Conservation (phyloP, 306 rosid species). For the Elaeagnus macrophylla region DNA sequence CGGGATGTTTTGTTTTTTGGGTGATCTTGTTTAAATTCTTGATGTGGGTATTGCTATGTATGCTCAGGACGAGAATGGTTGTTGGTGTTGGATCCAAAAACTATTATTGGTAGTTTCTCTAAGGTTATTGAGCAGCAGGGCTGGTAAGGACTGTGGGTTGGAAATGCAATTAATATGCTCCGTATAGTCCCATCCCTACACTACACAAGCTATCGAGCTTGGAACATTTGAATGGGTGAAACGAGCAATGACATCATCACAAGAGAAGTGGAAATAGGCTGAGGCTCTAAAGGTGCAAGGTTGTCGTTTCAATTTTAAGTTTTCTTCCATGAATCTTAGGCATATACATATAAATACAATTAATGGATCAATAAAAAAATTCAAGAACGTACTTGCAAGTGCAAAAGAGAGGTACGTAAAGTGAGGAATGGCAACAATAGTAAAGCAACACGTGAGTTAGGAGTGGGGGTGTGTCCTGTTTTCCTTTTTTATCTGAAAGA, state of each 20-base stretch:
- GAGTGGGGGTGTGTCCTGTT: too few species aligned
- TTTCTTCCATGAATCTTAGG: too few species aligned
- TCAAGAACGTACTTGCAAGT: too few species aligned
- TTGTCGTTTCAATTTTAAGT: slow-evolving; percentile 49
- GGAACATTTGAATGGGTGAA: slow-evolving; percentile 78
- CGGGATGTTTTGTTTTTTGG: background rate
- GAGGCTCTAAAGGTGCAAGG: slow-evolving; percentile 49
- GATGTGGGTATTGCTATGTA: slow-evolving; percentile 5
- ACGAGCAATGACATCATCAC: slow-evolving; percentile 61
- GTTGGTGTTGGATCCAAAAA: slow-evolving; percentile 90
- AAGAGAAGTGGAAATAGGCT: slow-evolving; percentile 50
- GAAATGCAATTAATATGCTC: slow-evolving; percentile 83
- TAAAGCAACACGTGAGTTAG: too few species aligned
- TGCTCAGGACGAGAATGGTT: slow-evolving; percentile 87
- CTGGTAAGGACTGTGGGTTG: slow-evolving; percentile 98
- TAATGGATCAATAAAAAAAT: too few species aligned
- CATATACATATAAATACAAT: too few species aligned
- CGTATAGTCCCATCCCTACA: slow-evolving; percentile 96
- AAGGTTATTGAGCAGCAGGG: slow-evolving; percentile 92
- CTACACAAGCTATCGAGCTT: slow-evolving; percentile 84
- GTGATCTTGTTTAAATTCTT: background rate
- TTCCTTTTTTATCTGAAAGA: too few species aligned
- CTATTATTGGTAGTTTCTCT: slow-evolving; percentile 63
- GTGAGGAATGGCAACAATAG: too few species aligned
- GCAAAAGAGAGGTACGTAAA: too few species aligned